Base-by-base conservation (phyloP, 1,139 yeast species). In the Diutina mesorugosa region DNA sequence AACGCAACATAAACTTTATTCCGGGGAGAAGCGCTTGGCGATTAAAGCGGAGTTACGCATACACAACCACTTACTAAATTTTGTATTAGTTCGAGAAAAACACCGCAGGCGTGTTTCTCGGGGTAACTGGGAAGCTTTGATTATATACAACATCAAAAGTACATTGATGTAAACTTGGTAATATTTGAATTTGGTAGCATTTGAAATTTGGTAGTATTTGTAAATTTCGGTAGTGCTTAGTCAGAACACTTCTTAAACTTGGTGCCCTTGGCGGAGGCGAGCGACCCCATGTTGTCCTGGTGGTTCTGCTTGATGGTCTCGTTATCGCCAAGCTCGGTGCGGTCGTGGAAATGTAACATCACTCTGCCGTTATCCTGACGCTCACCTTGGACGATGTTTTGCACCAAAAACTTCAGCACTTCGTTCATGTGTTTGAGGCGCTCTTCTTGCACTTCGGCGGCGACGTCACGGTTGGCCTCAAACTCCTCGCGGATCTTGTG, bases 241-340 rank as follows among this genome's bases (percentile, higher is more conserved):
- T 45, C 47, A 6, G 48, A 46, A 12, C 53, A 50, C 45, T 50
- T 50, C 29, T 50, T 50, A 6, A 50, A 32, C 28, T 30, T 32
- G 29, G 53, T n/a, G 50, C 62, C 72, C 62, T 71, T 72, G 55
- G 69, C 70, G 2, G 78, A 78, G 1, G 78, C 73, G 60, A 76
- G 72, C 45, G 76, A 69, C 4, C 80, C 80, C 70, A 76, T 61
- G 47, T 73, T 65, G 10, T 63, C 66, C 56, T 63, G 66, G 57
- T 68, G 67, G 45, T 63, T 62, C 57, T 70, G 72, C 61, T 73
- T 76, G 61, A 76, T 76, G 48, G 74, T 69, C 55, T 76, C 96
- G 67, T 93, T 93, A 66, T 90, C 97, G 14, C 98, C 98, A 56
- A 91, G 75, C 69, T 93, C 98, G 0, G 95, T 88, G 56, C 86